Evolutionary conservation across 2,329 filamentous ascomycete genomes (phyloP), one percentile per base, ranked within the genome.

Genomic region (Cordyceps militaris): DNA sequence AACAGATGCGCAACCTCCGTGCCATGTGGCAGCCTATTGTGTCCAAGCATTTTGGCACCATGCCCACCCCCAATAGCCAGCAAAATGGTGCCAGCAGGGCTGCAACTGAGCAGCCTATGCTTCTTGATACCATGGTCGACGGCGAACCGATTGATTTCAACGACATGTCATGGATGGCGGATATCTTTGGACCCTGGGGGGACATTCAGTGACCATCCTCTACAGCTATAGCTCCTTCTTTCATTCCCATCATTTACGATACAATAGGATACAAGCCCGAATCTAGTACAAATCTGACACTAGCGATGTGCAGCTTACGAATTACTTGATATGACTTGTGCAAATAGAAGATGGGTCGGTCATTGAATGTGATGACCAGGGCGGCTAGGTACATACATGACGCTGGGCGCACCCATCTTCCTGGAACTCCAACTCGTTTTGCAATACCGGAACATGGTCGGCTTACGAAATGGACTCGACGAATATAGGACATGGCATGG

Each of bases 131-230:
- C 30, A 62, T 32, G 24, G 62, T 55, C 19, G 56, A 59, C 55
- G 53, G 59, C 30, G 34, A 67, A 62, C 64, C 62, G 24, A 62
- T 69, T 47, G 70, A 73, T 54, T 68, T 73, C 46, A 65, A 63
- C 7, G 71, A 73, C 59, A 61, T 73, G 49, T 62, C 66, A 19
- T 73, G 71, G 71, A 73, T 73, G 69, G 66, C 68, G 16, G 71
- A 73, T 42, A 66, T 71, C 5, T 72, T 73, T 63, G 69, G 69
- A 1, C 68, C 71, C 4, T 73, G 70, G 71, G 70, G 70, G 67
- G 70, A 72, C 19, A 67, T 69, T 42, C 71, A 59, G 62, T 57
- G 21, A 48, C 49, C 23, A 58, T 42, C 28, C 19, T 53, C 30
- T 32, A 48, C 32, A 48, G 24, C 40, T 28, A 21, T 44, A 26